Base-by-base conservation (phyloP, 23 red algal species). In the Pyropia haitanensis region DNA sequence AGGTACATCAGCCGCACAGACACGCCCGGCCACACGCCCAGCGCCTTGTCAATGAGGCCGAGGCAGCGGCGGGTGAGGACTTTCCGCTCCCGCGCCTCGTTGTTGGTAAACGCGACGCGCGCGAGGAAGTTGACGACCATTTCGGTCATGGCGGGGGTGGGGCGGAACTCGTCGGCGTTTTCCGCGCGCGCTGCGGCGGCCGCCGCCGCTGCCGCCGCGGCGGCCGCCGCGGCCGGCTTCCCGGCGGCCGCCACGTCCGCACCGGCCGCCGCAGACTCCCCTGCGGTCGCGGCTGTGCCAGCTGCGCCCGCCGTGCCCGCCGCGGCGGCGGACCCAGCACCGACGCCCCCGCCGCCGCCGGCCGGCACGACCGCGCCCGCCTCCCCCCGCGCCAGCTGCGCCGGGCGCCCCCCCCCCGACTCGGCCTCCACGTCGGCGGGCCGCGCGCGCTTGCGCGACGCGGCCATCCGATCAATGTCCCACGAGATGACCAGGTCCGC, bases 401-500 rank as follows among this genome's bases (percentile, higher is more conserved):
- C 4, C 39, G 39, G 39, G 39, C 39, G 39, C 5, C 39, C 39
- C 7, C 39, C 10, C 13, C 23, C 49, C 1, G 19, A 49, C 67
- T 71, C 29, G 1, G 16, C 13, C 10, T 58, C 58, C 50, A 34
- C 27, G 15, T 58, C 58, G 5, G 8, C 29, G 15, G 18, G 32
- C 33, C 68, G 32, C 22, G 58, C 39, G 5, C 39, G 39, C 39
- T 44, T 66, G 2, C 20, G n/a, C 8, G 63, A 30, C 46, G 24
- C 24, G 9, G 24, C 57, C 3, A 60, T 60, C 12, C 29, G 57
- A 3, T 22, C 5, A 6, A 29, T 53, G 19, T 98, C 84, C 94
- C 94, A 98, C 56, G 49, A 48, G 10, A 98, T 58, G 20, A 98
- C 66, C 25, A 98, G 70, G 21, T 67, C 80, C 16, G 85, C 80